phyloP scores from a whole-genome alignment of 1,284 basidiomycete genomes.

The Agaricales sp. region DNA sequence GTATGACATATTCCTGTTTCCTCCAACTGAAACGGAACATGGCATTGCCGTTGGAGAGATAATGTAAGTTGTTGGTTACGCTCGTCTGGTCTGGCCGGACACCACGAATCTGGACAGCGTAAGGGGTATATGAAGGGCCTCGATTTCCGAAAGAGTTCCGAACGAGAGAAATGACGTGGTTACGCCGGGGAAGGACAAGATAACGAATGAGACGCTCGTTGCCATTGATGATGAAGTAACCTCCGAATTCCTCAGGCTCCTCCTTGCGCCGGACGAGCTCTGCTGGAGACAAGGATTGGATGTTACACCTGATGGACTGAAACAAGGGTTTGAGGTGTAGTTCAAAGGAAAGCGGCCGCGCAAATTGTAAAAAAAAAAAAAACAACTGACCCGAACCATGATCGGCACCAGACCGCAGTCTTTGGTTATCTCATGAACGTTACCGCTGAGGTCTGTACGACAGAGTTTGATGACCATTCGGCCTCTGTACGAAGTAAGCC shows the following conservation, averaged over 20 bases:
- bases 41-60: constrained; percentile 91
- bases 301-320: constrained; percentile 90
- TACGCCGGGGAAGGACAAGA: constrained; percentile 84
- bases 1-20: constrained; percentile 98
- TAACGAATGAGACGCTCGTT: constrained; percentile 99
- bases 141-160: constrained; percentile 86
- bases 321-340: too few species aligned
- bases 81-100: constrained; percentile 87
- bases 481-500: constrained; percentile 86
- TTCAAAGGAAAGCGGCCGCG: too few species aligned
- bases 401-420: constrained; percentile 93
- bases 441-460: constrained; percentile 74
- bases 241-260: constrained; percentile 97
- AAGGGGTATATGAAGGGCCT: constrained; percentile 90
- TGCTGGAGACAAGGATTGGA: constrained; percentile 76
- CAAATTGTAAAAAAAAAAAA: too few species aligned
- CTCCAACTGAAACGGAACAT: constrained; percentile 96
- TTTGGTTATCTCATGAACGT: constrained; percentile 65
- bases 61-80: constrained; percentile 94
- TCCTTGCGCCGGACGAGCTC: constrained; percentile 88
- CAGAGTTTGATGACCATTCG: constrained; percentile 85
- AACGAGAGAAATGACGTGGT: constrained; percentile 82
- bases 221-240: constrained; percentile 98
- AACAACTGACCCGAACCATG: constrained; percentile 81
- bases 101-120: constrained; percentile 93